Conservation (phyloP, 441 rosid genomes). For the Eruca vesicaria region DNA sequence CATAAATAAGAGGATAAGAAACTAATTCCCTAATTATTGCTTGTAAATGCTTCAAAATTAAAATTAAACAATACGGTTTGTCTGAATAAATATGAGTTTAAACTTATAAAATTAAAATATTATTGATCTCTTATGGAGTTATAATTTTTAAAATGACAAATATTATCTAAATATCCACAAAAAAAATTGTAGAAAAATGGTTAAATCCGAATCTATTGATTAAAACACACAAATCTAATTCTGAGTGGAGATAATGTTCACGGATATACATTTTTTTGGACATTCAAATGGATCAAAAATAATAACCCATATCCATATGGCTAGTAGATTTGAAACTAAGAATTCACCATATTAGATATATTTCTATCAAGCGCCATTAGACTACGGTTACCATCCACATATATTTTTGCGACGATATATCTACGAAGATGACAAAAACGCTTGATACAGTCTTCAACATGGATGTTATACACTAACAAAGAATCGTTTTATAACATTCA, state of each 20-base stretch:
- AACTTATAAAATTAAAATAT: too few relatives aligned
- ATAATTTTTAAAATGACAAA: neutral
- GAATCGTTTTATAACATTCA: neutral
- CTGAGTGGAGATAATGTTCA: too few relatives aligned
- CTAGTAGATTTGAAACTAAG: too few relatives aligned
- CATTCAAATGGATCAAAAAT: too few relatives aligned
- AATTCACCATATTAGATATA: too few relatives aligned
- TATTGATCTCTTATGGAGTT: neutral
- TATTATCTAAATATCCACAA: neutral
- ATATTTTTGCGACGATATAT: neutral
- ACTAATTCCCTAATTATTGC: neutral
- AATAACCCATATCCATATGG: too few relatives aligned
- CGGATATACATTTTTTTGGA: too few relatives aligned
- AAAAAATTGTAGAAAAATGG: too few relatives aligned
- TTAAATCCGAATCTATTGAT: too few relatives aligned
- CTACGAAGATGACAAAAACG: constrained; percentile 1
- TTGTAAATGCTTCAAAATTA: neutral
- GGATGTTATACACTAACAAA: neutral
- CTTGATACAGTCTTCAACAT: neutral
- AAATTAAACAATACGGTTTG: neutral
- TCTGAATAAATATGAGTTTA: neutral
- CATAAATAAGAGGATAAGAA: neutral
- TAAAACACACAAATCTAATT: too few relatives aligned
- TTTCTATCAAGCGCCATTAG: too few relatives aligned
- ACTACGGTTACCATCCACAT: too few relatives aligned